Conservation (phyloP, 495 filamentous ascomycete species). For the Penicillium dipodomyicola region DNA sequence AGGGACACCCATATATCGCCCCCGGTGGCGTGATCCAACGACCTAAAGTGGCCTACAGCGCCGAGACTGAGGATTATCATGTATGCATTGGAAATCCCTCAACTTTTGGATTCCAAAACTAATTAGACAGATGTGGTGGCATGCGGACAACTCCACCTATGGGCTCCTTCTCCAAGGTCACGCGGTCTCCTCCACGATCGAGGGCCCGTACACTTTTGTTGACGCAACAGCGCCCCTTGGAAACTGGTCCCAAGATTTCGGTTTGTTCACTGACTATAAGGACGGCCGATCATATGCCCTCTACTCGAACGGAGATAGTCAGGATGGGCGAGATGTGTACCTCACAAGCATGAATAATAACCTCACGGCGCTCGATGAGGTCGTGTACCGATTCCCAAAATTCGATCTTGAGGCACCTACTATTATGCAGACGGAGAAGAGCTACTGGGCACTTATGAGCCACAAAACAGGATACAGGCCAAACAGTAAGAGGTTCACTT, state of each 20-base stretch:
- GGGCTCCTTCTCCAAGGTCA: constrained; percentile 27
- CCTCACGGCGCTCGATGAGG: constrained; percentile 21
- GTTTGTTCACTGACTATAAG: constrained; percentile 28
- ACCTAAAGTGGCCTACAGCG: constrained; percentile 29
- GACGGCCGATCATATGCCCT: constrained; percentile 25
- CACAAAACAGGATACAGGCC: constrained; percentile 31
- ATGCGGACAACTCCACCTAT: constrained; percentile 30
- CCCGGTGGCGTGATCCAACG: constrained; percentile 26
- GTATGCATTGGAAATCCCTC: constrained; percentile 5
- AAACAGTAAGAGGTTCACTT: constrained; percentile 19
- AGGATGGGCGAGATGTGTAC: constrained; percentile 27
- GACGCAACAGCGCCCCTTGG: constrained; percentile 28
- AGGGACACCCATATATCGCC: constrained; percentile 27
- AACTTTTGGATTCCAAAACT: not conserved
- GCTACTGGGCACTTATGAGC: constrained; percentile 32
- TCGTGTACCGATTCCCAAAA: constrained; percentile 25
- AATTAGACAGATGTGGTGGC: constrained; percentile 28
- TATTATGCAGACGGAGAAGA: constrained; percentile 27
- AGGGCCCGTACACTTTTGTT: constrained; percentile 27
- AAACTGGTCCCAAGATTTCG: constrained; percentile 33
- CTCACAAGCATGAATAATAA: constrained; percentile 21
- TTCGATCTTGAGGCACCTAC: constrained; percentile 30
- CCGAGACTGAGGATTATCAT: constrained; percentile 25
- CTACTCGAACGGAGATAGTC: constrained; percentile 27
- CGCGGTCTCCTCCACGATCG: constrained; percentile 20